These are phyloP conservation scores for Epichloe glyceriae DNA, from an alignment of 2,329 filamentous ascomycete species.

Conservation along the genomic window DNA sequence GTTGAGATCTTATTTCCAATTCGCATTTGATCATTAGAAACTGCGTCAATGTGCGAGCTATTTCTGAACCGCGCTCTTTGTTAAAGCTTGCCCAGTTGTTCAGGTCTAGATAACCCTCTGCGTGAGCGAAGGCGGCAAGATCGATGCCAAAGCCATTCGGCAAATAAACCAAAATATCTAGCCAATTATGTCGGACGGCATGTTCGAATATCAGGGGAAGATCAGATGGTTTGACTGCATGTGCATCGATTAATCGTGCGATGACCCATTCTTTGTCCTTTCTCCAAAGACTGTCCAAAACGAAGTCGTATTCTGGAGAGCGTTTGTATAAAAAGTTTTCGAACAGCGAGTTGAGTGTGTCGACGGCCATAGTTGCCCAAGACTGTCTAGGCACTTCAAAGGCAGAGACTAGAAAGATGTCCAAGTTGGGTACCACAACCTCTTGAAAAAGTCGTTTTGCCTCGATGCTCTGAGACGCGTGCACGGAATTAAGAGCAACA, in stretches of 20 bases:
- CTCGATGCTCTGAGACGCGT: conserved; percentile 49
- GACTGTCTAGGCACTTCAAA: conserved; percentile 61
- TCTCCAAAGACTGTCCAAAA: conserved; percentile 82
- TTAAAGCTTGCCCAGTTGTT: conserved; percentile 67
- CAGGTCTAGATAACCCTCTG: conserved; percentile 66
- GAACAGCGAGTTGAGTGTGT: conserved; percentile 66
- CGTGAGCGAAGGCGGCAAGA: conserved; percentile 73
- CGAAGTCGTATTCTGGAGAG: conserved; percentile 70
- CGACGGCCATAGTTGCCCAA: conserved; percentile 61
- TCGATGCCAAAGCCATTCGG: conserved; percentile 79
- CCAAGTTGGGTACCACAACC: conserved; percentile 58
- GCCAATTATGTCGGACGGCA: conserved; percentile 69
- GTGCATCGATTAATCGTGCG: conserved; percentile 66
- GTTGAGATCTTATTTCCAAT: conserved; percentile 63
- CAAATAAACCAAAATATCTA: conserved; percentile 66
- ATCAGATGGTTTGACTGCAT: conserved; percentile 55
- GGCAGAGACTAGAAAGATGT: conserved; percentile 67
- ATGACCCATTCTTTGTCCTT: conserved; percentile 83
- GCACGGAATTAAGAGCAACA: conserved; percentile 47
- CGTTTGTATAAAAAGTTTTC: conserved; percentile 72
- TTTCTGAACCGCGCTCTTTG: conserved; percentile 50
- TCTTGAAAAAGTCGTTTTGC: conserved; percentile 54
- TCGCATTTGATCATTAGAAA: conserved; percentile 78
- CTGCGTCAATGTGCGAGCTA: conserved; percentile 59
- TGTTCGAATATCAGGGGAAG: conserved; percentile 40